Evolutionary conservation across 108 stramenopile species (phyloP).

Genomic region (Mediolabrus comicus): DNA sequence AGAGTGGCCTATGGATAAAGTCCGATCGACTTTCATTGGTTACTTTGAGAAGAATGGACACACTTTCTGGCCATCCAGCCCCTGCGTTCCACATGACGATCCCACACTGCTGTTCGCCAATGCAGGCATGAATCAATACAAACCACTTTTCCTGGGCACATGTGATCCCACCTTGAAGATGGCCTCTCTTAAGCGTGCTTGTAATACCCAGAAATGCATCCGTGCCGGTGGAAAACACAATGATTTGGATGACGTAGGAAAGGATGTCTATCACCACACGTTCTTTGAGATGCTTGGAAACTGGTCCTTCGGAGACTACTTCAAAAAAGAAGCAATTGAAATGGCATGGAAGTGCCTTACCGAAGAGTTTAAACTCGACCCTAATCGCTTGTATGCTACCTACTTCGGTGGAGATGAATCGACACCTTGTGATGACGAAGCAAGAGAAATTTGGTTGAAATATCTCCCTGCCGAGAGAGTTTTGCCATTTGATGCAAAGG

Average conservation of each 20-base stretch:
- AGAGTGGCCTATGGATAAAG: slow-evolving; percentile 94
- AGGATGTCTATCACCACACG: slow-evolving; percentile 99
- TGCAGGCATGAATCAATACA: slow-evolving; percentile 99
- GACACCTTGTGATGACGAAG: slow-evolving; percentile 89
- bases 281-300: slow-evolving; percentile 99
- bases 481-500: slow-evolving; percentile 91
- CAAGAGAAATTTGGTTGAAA: slow-evolving; percentile 88
- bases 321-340: slow-evolving; percentile 96
- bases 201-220: slow-evolving; percentile 99
- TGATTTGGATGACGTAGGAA: slow-evolving; percentile 99
- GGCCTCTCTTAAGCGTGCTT: slow-evolving; percentile 86
- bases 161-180: slow-evolving; percentile 91
- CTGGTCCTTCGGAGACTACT: slow-evolving; percentile 99
- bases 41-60: slow-evolving; percentile 90
- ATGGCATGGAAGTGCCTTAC: slow-evolving; percentile 97
- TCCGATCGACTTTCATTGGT: slow-evolving; percentile 94
- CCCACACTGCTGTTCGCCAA: slow-evolving; percentile 99
- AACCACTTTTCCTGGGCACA: slow-evolving; percentile 96
- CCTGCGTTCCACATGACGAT: slow-evolving; percentile 99
- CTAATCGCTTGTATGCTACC: slow-evolving; percentile 91
- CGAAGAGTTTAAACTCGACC: slow-evolving; percentile 84
- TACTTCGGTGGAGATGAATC: slow-evolving; percentile 97
- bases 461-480: slow-evolving; percentile 91
- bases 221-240: slow-evolving; percentile 99
- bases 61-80: slow-evolving; percentile 85